phyloP scores from a whole-genome alignment of 805 yeast species.

The Lipomyces oligophaga region DNA sequence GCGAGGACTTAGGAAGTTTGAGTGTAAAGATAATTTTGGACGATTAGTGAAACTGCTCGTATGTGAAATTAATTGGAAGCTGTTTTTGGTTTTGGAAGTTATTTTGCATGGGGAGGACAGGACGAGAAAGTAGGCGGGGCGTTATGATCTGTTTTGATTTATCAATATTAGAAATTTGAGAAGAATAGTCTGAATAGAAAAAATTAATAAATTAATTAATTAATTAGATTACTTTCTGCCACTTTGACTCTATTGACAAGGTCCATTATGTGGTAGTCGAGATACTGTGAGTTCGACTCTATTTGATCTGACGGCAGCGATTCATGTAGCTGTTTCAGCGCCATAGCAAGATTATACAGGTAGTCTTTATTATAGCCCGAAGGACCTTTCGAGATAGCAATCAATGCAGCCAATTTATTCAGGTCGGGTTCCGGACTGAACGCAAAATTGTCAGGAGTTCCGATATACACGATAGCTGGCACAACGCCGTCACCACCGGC shows the following conservation, averaged over 20 bases:
- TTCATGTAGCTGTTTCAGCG: slow-evolving; percentile 42
- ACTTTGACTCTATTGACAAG: slow-evolving; percentile 14
- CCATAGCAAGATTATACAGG: slow-evolving; percentile 49
- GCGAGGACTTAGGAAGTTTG: no score
- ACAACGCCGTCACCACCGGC: slow-evolving; percentile 30
- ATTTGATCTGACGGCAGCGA: slow-evolving; percentile 5
- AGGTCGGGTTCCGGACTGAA: slow-evolving; percentile 68
- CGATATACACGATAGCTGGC: slow-evolving; percentile 71
- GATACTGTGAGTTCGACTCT: no score
- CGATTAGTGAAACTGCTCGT: no score
- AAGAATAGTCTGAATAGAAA: no score
- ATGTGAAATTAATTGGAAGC: no score
- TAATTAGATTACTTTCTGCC: not conserved
- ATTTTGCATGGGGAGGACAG: no score
- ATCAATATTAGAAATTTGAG: no score
- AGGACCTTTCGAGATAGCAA: slow-evolving; percentile 61
- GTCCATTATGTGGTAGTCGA: slow-evolving; percentile 17
- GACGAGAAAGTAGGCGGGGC: no score
- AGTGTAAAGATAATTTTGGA: no score
- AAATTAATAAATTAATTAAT: no score
- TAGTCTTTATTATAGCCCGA: slow-evolving; percentile 80
- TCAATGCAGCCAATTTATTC: slow-evolving; percentile 55
- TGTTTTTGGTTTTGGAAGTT: no score
- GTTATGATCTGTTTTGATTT: no score
- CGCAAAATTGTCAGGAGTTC: slow-evolving; percentile 73